These are phyloP conservation scores for Pyronema omphalodes DNA, from an alignment of 495 filamentous ascomycete species.

Conservation along the genomic window DNA sequence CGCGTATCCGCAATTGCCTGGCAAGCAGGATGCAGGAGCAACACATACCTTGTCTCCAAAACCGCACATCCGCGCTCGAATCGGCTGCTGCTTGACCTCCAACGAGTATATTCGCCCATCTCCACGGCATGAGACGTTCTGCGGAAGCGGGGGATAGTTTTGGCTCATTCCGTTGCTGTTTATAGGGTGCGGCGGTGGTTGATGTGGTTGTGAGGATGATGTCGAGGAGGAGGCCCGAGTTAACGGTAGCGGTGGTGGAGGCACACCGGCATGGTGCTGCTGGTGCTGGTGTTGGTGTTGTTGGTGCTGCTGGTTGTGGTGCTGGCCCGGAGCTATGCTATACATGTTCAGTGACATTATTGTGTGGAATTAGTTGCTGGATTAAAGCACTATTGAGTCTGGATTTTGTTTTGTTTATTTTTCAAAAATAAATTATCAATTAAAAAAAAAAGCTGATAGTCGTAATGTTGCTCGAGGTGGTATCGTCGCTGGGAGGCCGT, in stretches of 20 bases:
- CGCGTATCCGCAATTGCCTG: background rate
- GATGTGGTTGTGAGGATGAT: constrained; percentile 14
- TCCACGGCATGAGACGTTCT: constrained; percentile 1
- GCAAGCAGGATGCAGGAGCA: background rate
- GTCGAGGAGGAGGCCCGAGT: constrained; percentile 18
- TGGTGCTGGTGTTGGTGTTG: constrained; percentile 6
- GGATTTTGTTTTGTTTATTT: too few relatives aligned
- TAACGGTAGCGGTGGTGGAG: constrained; percentile 16
- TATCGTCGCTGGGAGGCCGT: too few relatives aligned
- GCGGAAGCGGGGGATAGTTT: background rate
- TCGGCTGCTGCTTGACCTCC: constrained; percentile 76
- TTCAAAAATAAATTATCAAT: too few relatives aligned
- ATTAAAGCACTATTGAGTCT: too few relatives aligned
- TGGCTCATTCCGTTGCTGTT: constrained; percentile 2
- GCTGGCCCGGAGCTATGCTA: background rate
- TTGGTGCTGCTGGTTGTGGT: constrained; percentile 8
- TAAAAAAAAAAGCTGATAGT: too few relatives aligned
- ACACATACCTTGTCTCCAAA: constrained; percentile 83
- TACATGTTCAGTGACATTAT: constrained; percentile 21
- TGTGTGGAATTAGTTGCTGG: background rate
- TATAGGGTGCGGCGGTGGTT: constrained; percentile 3
- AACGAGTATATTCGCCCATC: constrained; percentile 45
- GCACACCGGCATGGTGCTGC: constrained; percentile 8
- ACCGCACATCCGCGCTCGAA: constrained; percentile 93
- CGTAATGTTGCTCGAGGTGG: too few relatives aligned